Conservation (phyloP, 495 filamentous ascomycete species). For the Trichodelitschia bisporula region DNA sequence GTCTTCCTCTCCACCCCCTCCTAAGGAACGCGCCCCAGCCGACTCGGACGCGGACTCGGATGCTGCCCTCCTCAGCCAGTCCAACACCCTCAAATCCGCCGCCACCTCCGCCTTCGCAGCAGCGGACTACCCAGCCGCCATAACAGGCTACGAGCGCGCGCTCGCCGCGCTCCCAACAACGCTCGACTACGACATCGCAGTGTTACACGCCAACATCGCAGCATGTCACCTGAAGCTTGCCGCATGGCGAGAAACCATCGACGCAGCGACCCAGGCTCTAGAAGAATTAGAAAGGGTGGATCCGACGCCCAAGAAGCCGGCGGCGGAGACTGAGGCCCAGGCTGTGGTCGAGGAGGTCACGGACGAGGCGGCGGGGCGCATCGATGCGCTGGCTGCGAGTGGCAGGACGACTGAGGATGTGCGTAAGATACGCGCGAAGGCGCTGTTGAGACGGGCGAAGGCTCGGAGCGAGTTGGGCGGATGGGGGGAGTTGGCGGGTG, state of each 20-base stretch:
- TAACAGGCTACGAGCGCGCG: slow-evolving; percentile 71
- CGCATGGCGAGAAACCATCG: slow-evolving; percentile 67
- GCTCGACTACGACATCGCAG: slow-evolving; percentile 72
- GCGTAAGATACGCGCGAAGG: slow-evolving; percentile 57
- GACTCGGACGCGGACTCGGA: too few species aligned
- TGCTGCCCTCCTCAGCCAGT: slow-evolving; percentile 42
- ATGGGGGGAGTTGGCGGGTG: slow-evolving; percentile 64
- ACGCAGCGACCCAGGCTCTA: slow-evolving; percentile 45
- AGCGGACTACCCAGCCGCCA: slow-evolving; percentile 56
- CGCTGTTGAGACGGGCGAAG: slow-evolving; percentile 61
- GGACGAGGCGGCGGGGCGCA: slow-evolving; percentile 17
- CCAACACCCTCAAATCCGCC: slow-evolving; percentile 45
- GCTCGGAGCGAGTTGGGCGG: slow-evolving; percentile 43
- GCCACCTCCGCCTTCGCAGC: slow-evolving; percentile 58
- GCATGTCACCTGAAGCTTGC: slow-evolving; percentile 75
- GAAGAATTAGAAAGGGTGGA: slow-evolving; percentile 42
- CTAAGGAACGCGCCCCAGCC: too few species aligned
- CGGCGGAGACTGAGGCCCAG: slow-evolving; percentile 3
- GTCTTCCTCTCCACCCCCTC: too few species aligned
- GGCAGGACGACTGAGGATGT: slow-evolving; percentile 28
- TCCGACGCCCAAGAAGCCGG: slow-evolving; percentile 13
- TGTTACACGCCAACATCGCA: slow-evolving; percentile 66
- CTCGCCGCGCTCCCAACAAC: slow-evolving; percentile 64
- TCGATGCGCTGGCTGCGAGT: slow-evolving; percentile 14
- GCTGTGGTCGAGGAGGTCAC: slow-evolving; percentile 19